Evolutionary conservation across 805 yeast genomes (phyloP).

Genomic region (Myxozyma vanderwaltii): DNA sequence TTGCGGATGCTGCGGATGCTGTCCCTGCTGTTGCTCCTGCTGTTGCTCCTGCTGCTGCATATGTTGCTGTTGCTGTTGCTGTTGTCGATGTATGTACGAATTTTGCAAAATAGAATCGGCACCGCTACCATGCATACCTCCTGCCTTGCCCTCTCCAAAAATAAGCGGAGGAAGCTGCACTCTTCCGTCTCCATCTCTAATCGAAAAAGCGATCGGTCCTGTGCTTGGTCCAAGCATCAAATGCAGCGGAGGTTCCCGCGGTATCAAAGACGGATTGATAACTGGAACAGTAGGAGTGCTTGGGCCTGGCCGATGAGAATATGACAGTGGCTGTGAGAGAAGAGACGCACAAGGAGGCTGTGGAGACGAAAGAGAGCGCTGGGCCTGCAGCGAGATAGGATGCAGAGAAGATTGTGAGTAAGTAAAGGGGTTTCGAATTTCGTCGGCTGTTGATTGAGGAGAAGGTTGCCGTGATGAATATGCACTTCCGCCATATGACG

Average conservation of each 20-base stretch:
- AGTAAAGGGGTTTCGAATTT: neutral
- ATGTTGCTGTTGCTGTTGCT: slow-evolving; percentile 7
- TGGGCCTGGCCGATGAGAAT: neutral
- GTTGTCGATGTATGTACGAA: neutral
- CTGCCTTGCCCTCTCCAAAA: slow-evolving; percentile 2
- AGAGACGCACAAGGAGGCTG: neutral
- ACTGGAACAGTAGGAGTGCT: neutral
- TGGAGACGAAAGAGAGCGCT: neutral
- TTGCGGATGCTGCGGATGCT: neutral
- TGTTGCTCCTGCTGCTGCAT: neutral
- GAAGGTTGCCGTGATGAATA: slow-evolving; percentile 1
- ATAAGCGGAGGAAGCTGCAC: slow-evolving; percentile 23
- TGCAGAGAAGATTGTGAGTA: neutral
- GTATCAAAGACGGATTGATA: slow-evolving; percentile 3
- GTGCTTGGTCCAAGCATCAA: neutral
- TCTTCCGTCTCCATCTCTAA: slow-evolving; percentile 16
- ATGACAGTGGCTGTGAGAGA: neutral
- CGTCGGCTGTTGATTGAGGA: neutral
- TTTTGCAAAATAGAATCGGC: slow-evolving; percentile 9
- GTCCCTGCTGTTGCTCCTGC: neutral
- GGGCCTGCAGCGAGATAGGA: neutral
- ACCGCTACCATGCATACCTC: neutral
- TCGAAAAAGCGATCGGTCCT: neutral
- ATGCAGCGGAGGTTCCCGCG: slow-evolving; percentile 1
- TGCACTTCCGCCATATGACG: neutral